These are phyloP conservation scores for Melastoma candidum DNA, from an alignment of 441 rosid genomes.

Conservation along the genomic window DNA sequence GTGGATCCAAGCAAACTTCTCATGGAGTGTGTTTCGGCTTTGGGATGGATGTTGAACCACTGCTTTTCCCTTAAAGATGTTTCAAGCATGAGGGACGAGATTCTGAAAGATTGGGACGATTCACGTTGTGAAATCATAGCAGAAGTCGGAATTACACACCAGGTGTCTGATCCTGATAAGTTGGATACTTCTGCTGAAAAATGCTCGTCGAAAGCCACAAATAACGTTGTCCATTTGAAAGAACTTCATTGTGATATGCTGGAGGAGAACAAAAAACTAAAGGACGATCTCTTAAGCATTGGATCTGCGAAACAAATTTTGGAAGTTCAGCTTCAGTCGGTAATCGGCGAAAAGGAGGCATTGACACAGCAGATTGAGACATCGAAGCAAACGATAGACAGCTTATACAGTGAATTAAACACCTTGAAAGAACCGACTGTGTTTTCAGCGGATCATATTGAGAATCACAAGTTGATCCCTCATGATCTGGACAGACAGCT, in stretches of 20 bases:
- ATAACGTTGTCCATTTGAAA: neutral
- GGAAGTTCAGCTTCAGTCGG: constrained; percentile 10
- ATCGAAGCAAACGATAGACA: neutral
- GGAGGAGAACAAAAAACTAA: neutral
- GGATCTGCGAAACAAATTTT: neutral
- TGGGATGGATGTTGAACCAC: constrained; percentile 11
- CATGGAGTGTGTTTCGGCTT: constrained; percentile 7
- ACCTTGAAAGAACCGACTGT: constrained; percentile 5
- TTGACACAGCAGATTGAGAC: constrained; percentile 7
- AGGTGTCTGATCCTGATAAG: too few species aligned
- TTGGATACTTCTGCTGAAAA: neutral
- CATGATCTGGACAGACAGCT: constrained; percentile 13
- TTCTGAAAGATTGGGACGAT: neutral
- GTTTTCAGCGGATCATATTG: constrained; percentile 7
- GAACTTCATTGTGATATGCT: neutral
- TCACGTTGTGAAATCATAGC: constrained; percentile 1
- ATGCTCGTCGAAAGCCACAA: neutral
- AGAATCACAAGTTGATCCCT: constrained; percentile 6
- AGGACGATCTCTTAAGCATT: neutral
- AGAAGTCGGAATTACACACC: too few species aligned
- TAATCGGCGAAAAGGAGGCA: neutral
- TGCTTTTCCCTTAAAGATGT: constrained; percentile 2
- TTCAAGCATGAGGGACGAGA: constrained; percentile 9
- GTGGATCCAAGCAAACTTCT: neutral
- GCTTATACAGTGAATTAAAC: neutral